Base-by-base conservation (phyloP, 345 rosid genomes). In the Eucalyptus tenuipes region DNA sequence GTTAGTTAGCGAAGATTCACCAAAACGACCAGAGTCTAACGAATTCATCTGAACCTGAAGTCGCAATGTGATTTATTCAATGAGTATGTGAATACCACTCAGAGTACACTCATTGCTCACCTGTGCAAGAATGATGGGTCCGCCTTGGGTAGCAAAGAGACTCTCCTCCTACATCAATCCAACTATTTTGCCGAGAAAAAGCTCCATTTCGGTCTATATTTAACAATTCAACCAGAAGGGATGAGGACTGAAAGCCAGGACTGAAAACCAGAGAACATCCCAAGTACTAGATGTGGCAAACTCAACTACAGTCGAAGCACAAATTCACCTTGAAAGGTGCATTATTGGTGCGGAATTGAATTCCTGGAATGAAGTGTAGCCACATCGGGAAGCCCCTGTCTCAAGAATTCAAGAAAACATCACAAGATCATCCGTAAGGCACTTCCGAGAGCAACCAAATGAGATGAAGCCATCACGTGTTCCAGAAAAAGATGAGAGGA, bases 61-160 rank as follows among this genome's bases (percentile, higher is more conserved):
- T 40, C 22, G 82, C 82, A 18, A 37, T 5, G 6, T 2, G 45
- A 37, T 71, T 37, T 10, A 4, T n/a, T 64, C 75, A 64, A 64
- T n/a, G 11, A 71, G 27, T 71, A 37, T 3, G 45, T 37, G 82
- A 71, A 71, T 37, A 37, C 82, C 22, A 20, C 45, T 71, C 82
- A 37, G 82, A 18, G 82, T 40, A 71, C 82, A 37, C 82, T 71
- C 82, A 3, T 71, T 71, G 13, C 42, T 89, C 87, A 95, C 95
- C 95, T 94, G 96, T 33, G 97, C 93, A 88, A 95, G 95, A 89
- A 94, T 94, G 90, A 94, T 93, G n/a, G 97, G 95, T 85, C 97
- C 96, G 88, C 96, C 97, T 89, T 94, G 95, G 27, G 95, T 87
- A 85, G 96, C 97, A 92, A 94, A 94, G 57, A 94, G 96, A 85